A percentile compares a stretch with the other conserved stretches of the same genome.
These are phyloP conservation scores for Monosporascus sp. DNA, from an alignment of 2,329 filamentous ascomycete genomes.

Conservation along the genomic window DNA sequence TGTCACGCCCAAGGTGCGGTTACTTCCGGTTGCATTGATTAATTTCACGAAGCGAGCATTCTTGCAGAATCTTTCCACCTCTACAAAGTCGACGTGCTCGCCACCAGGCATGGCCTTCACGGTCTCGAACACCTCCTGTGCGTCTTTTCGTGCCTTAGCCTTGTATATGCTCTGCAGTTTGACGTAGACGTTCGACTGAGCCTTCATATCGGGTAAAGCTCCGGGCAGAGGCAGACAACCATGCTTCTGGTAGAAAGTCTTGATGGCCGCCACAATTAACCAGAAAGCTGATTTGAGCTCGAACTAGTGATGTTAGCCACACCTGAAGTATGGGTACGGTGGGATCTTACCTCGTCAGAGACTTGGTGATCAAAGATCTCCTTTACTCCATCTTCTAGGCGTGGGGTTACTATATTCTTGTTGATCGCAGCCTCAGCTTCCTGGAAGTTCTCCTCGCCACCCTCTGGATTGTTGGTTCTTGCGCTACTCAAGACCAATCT, in stretches of 20 bases:
- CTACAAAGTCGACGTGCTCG: slow-evolving; percentile 56
- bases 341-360: slow-evolving; percentile 43
- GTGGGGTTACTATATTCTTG: slow-evolving; percentile 70
- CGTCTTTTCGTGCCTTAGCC: slow-evolving; percentile 72
- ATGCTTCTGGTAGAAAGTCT: slow-evolving; percentile 69
- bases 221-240: slow-evolving; percentile 76
- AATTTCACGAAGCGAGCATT: slow-evolving; percentile 91
- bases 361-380: slow-evolving; percentile 70
- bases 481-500: slow-evolving; percentile 61
- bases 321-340: slow-evolving; percentile 21
- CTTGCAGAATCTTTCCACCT: slow-evolving; percentile 91
- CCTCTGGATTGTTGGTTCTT: slow-evolving; percentile 70
- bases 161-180: slow-evolving; percentile 91
- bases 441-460: slow-evolving; percentile 94
- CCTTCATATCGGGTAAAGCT: slow-evolving; percentile 94
- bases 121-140: slow-evolving; percentile 63
- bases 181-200: slow-evolving; percentile 84
- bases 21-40: slow-evolving; percentile 51
- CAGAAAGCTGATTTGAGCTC: slow-evolving; percentile 66
- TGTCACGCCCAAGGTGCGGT: slow-evolving; percentile 44
- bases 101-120: slow-evolving; percentile 50
- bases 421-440: slow-evolving; percentile 84
- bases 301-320: slow-evolving; percentile 23
- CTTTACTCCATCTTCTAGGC: slow-evolving; percentile 62
- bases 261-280: slow-evolving; percentile 78